Evolutionary conservation across 495 filamentous ascomycete species (phyloP).

Genomic region (Ramalina intermedia): DNA sequence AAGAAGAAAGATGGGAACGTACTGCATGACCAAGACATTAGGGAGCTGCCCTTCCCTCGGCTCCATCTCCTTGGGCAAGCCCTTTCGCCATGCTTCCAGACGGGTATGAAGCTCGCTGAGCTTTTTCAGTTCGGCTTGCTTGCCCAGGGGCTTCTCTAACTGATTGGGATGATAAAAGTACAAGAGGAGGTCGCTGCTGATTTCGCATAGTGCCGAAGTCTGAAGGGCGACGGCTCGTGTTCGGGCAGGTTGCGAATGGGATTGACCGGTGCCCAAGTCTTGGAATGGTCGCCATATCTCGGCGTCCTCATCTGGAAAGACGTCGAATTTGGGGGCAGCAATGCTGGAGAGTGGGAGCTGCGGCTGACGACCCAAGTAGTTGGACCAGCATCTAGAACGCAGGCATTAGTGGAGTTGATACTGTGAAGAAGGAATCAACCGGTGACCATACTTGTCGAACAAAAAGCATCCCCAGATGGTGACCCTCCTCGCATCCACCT

Average conservation of each 20-base stretch:
- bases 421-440: too few relatives aligned
- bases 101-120: constrained; percentile 81
- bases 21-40: constrained; percentile 90
- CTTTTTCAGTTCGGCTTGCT: constrained; percentile 80
- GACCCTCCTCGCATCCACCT: constrained; percentile 75
- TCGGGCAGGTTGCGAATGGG: constrained; percentile 63
- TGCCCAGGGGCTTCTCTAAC: constrained; percentile 41
- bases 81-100: constrained; percentile 81
- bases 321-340: constrained; percentile 77
- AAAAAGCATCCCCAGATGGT: constrained; percentile 99
- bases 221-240: constrained; percentile 73
- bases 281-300: constrained; percentile 81
- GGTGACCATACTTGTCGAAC: constrained; percentile 63
- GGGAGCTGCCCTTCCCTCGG: constrained; percentile 81
- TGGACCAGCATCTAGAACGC: constrained; percentile 68
- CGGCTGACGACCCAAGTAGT: constrained; percentile 87
- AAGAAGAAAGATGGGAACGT: constrained; percentile 25
- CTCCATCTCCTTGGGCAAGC: constrained; percentile 75
- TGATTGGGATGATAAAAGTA: constrained; percentile 80
- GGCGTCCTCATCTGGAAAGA: constrained; percentile 79
- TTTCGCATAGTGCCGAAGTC: constrained; percentile 73
- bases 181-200: constrained; percentile 76
- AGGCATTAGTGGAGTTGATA: background rate
- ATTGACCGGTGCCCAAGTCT: constrained; percentile 57
- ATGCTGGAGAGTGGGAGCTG: constrained; percentile 66